Base-by-base conservation (phyloP, 2,329 filamentous ascomycete species). In the Paecilomyces dactylethromorphus region DNA sequence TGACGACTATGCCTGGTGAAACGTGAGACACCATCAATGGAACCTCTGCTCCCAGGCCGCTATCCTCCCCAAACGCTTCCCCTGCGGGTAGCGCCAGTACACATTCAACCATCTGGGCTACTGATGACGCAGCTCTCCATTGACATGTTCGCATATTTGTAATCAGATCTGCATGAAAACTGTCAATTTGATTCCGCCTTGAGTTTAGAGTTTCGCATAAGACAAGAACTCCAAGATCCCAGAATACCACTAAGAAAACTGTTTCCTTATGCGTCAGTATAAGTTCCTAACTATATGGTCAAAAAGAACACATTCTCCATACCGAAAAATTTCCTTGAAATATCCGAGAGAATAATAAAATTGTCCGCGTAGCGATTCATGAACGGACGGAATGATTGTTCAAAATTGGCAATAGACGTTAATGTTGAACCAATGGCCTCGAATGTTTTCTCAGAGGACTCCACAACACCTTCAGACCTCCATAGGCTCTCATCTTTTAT, bases 221-320 rank as follows among this genome's bases (percentile, higher is more conserved):
- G 4, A 63, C 58, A 49, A 68, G 62, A 1, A 64, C 50, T 1
- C 65, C 65, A 7, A 67, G 57, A 18, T 63, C 59, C 66, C 66
- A 68, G 13, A 64, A 63, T 31, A 60, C 58, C 6, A 57, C 50
- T 49, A 67, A 57, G 2, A 62, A 66, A 6, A 65, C 66, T 67
- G 4, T 3, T 45, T 11, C 2, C n/a, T 10, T 10, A 45, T 45
- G 3, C 21, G 39, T 45, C 39, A 45, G 39, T n/a, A 21, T n/a
- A 18, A 45, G 15, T 45, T 45, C 39, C 18, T 45, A 45, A 15
- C n/a, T 45, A 21, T 15, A 8, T 7, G 15, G 15, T 6, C 5
- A 18, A 2, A 8, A 45, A 6, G n/a, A 8, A 45, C 18, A 2
- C 3, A 45, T 45, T 29, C 26, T 29, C n/a, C 39, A 45, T 45